Percentiles rank a stretch among this genome's conserved stretches.
These are phyloP conservation scores for Phialemoniopsis sp. DNA, from an alignment of 2,329 filamentous ascomycete genomes.

Conservation along the genomic window DNA sequence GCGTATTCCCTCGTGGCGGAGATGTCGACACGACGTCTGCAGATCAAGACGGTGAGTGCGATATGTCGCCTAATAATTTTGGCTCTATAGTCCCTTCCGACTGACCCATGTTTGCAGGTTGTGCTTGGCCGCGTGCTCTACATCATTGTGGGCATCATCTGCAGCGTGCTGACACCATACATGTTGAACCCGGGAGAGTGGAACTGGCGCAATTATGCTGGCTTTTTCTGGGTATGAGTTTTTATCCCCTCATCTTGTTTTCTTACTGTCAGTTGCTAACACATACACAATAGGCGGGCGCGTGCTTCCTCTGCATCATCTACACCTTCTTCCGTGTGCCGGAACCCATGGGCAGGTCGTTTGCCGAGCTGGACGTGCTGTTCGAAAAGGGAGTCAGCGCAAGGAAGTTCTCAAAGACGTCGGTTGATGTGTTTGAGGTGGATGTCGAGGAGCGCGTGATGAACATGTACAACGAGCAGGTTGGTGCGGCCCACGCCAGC, in stretches of 20 bases:
- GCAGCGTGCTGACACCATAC: conserved; percentile 79
- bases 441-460: conserved; percentile 42
- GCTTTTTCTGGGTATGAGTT: conserved; percentile 72
- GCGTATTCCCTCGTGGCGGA: conserved; percentile 87
- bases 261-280: conserved; percentile 7
- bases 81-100: neutral
- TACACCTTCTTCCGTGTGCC: conserved; percentile 81
- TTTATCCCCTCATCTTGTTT: conserved; percentile 7
- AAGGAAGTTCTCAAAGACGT: conserved; percentile 63
- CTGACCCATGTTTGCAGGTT: conserved; percentile 27
- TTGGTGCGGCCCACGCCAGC: conserved; percentile 14
- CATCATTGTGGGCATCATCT: conserved; percentile 79
- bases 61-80: neutral
- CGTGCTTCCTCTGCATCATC: conserved; percentile 75
- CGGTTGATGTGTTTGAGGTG: conserved; percentile 53
- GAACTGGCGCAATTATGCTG: conserved; percentile 84
- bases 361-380: conserved; percentile 80
- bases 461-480: conserved; percentile 41
- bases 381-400: conserved; percentile 72
- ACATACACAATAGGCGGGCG: conserved; percentile 47
- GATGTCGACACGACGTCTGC: conserved; percentile 74
- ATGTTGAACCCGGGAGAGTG: conserved; percentile 87
- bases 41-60: conserved; percentile 74
- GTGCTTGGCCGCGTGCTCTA: conserved; percentile 78
- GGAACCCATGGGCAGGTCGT: conserved; percentile 75